Base-by-base conservation (phyloP, 345 rosid genomes). In the Murraya paniculata region DNA sequence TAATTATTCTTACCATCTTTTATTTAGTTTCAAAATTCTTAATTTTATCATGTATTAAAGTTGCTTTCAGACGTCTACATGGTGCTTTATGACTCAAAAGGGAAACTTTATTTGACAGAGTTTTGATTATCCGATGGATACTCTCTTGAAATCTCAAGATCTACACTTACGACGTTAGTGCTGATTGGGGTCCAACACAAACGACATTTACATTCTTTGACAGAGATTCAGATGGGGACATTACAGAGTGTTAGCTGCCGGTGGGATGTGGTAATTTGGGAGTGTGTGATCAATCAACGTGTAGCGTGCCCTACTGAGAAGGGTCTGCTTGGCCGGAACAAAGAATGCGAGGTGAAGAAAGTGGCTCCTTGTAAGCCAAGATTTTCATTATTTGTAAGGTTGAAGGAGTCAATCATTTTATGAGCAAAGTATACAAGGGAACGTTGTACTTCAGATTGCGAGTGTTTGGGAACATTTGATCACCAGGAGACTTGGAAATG, bases 111-210 rank as follows among this genome's bases (percentile, higher is more conserved):
- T 83, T 18, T 87, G 91, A 90, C 91, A 90, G 64, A 88, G 91
- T 66, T 90, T 89, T n/a, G 87, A 92, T 73, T 73, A 64, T 22
- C 95, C 93, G 0, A 87, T 88, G 2, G 95, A 88, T 31, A 88
- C 94, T 2, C 85, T 93, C 60, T 81, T 93, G 11, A 10, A 88
- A 87, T 73, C 73, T 92, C 1, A 77, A 38, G 62, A 39, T 85
- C 28, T 87, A 73, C 76, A 84, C 89, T 9, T 92, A 53, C 55
- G 60, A 81, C 38, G 60, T 75, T 58, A 60, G 79, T 73, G 89
- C 79, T 6, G 76, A 75, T 75, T 80, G 53, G 27, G 11, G 53
- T 31, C 84, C 85, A 4, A 86, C 85, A 89, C 84, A 90, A 31
- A 81, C 48, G 59, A 87, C 87, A 1, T 83, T 75, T 74, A 66